Base-by-base conservation (phyloP, 768 basidiomycete species). In the Sarcomyxa edulis region DNA sequence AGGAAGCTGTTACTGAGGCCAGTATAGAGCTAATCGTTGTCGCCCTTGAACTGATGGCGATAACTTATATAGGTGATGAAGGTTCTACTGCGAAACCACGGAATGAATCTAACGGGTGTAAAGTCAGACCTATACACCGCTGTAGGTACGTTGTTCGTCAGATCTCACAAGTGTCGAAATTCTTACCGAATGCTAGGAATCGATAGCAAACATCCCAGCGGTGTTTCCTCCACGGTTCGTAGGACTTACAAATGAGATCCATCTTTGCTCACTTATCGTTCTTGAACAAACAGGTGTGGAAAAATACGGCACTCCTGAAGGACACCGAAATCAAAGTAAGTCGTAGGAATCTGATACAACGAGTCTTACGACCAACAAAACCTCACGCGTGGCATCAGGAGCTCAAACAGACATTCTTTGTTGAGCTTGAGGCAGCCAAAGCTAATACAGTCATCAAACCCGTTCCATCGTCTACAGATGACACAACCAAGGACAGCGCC, bases 121-220 rank as follows among this genome's bases (percentile, higher is more conserved):
- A 88, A 88, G 50, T 76, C 81, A 4, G 64, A 86, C 52, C 49
- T 88, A 32, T 86, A 86, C 49, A 84, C 84, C 2, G 30, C 45
- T 0, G 71, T 82, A 42, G 78, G 81, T 78, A 50, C 26, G 56
- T 43, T 5, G n/a, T n/a, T n/a, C n/a, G n/a, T n/a, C n/a, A n/a
- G n/a, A n/a, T n/a, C 7, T 37, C 9, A 22, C 33, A 12, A 37
- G 25, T 11, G n/a, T 32, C 18, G 19, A 29, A 11, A 37, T 23
- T 7, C 24, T 14, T 23, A 20, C n/a, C n/a, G n/a, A n/a, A n/a
- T n/a, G n/a, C 9, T 48, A 78, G 82, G 80, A 1, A 61, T 88
- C 40, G 81, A 86, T 47, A 85, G 83, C 57, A 88, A 88, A 51
- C 85, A 87, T 52, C 56, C 78, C 1, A 84, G 82, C 51, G 81